These are phyloP conservation scores for Oryza meridionalis DNA, from an alignment of 176 grass and related monocot species.

Conservation along the genomic window DNA sequence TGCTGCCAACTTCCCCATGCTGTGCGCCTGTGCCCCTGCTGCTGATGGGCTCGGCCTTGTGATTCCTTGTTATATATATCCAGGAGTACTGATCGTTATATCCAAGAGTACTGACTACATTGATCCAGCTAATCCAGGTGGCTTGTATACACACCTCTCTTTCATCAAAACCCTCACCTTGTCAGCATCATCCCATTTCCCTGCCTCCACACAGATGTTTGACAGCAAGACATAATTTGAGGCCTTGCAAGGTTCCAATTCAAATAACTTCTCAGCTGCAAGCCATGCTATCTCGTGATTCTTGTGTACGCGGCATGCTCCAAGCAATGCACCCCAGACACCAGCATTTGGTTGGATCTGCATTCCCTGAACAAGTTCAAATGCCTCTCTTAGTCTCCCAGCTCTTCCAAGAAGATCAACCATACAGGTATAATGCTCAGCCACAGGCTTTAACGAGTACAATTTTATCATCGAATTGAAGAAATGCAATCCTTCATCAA, in stretches of 20 bases:
- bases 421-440: conserved; percentile 75
- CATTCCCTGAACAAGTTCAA: conserved; percentile 62
- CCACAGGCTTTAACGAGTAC: conserved; percentile 42
- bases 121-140: conserved; percentile 55
- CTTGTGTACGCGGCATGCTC: conserved; percentile 59
- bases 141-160: conserved; percentile 53
- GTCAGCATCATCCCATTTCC: conserved; percentile 66
- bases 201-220: conserved; percentile 56
- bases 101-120: not conserved
- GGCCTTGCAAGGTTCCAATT: conserved; percentile 56
- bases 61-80: not conserved
- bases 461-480: conserved; percentile 50
- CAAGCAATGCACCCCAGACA: conserved; percentile 68
- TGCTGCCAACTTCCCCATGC: not conserved
- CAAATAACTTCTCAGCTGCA: conserved; percentile 51
- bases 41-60: not conserved
- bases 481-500: conserved; percentile 53
- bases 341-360: conserved; percentile 48
- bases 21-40: not conserved
- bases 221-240: conserved; percentile 70
- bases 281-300: conserved; percentile 50
- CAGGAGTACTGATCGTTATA: not conserved
- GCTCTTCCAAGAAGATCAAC: conserved; percentile 63
- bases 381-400: conserved; percentile 50
- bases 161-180: conserved; percentile 57